Evolutionary conservation across 805 yeast species (phyloP).

Genomic region (Hemisphaericaspora nanyangensis): DNA sequence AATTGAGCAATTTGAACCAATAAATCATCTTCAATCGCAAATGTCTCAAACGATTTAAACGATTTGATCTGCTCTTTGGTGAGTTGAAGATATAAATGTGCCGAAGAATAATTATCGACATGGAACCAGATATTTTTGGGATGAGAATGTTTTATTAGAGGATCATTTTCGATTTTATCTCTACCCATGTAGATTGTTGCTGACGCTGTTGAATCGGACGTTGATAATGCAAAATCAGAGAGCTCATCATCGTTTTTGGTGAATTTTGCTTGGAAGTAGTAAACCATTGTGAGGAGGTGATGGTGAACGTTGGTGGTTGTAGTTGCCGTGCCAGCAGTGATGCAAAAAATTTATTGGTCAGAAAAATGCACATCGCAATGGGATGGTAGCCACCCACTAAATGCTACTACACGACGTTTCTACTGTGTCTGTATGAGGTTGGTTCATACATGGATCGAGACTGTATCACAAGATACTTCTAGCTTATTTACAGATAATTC

Average conservation of each 20-base stretch:
- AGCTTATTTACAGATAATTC: no score
- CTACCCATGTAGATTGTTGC: constrained; percentile 62
- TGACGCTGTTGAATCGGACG: constrained; percentile 13
- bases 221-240: constrained; percentile 11
- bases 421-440: no score
- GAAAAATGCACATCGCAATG: no score
- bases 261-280: constrained; percentile 21
- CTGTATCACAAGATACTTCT: no score
- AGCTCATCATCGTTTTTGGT: constrained; percentile 18
- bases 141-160: constrained; percentile 54
- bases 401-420: no score
- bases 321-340: no score
- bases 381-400: no score
- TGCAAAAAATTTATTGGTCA: no score
- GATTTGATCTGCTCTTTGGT: constrained; percentile 41
- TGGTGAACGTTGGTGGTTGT: no score
- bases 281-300: constrained; percentile 34
- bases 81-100: constrained; percentile 68
- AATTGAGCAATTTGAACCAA: constrained; percentile 57
- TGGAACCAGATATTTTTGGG: constrained; percentile 77
- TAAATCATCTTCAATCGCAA: constrained; percentile 39
- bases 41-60: constrained; percentile 35
- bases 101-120: constrained; percentile 71
- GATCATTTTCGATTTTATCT: constrained; percentile 64
- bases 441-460: no score